Evolutionary conservation across 2,329 filamentous ascomycete species (phyloP), one percentile per base, ranked within the genome.

Genomic region (Microdochium trichocladiopsis): DNA sequence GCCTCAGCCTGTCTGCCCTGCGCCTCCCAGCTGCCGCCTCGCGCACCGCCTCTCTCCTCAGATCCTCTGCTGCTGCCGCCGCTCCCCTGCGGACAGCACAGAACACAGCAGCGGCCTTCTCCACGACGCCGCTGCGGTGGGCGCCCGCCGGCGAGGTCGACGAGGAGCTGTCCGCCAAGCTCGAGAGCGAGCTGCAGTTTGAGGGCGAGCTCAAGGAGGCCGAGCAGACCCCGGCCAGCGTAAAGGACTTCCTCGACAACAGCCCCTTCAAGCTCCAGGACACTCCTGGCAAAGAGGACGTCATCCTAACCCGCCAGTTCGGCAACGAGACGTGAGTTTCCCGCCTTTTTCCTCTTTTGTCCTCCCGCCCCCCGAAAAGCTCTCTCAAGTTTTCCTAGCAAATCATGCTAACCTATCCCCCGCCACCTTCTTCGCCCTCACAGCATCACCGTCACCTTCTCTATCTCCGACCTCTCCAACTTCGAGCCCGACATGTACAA

Each of bases 211-310:
- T 91, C 72, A 86, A 87, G 72, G 79, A 86, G 59, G 78, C 82
- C 56, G 83, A 89, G 63, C 81, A 88, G 58, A 73, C 88, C 59
- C 87, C 90, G 41, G 79, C 84, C 57, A 88, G 86, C 68, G 82
- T 96, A 69, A 86, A 90, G 73, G 89, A 94, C 69, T 96, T 95
- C 72, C 73, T 96, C 48, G 84, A 93, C 66, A 93, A 90, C 74
- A 86, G 86, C 65, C 81, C 86, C 41, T 99, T 91, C 71, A 79
- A 93, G 78, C 79, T 94, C 56, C 77, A 89, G 64, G 94, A 99
- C 71, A 83, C 79, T 28, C 78, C 86, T 25, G 94, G 94, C 56
- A 82, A 90, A 70, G 89, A 97, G 74, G 90, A 96, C 61, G 88
- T 99, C 60, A 79, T 87, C 64, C 79, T 99, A 59, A 87, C 84